A percentile compares a stretch with the other conserved stretches of the same genome.
Evolutionary conservation across 1,139 yeast species (phyloP).

Genomic region (Suhomyces guaymorum): DNA sequence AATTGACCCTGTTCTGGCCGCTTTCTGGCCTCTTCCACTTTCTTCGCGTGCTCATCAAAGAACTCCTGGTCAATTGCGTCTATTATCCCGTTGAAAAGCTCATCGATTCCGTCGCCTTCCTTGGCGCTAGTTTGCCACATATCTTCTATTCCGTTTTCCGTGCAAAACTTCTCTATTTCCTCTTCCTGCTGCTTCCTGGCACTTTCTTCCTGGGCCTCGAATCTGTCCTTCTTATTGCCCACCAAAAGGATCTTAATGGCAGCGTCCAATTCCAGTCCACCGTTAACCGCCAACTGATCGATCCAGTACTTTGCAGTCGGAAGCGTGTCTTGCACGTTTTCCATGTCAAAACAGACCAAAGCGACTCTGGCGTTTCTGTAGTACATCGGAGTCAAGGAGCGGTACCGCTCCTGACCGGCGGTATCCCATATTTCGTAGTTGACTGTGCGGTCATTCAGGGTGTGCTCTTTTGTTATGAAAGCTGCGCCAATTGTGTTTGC

Average conservation of each 20-base stretch:
- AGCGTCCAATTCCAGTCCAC: conserved; percentile 19
- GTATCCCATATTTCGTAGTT: conserved; percentile 54
- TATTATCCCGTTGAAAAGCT: conserved; percentile 44
- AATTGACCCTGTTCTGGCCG: conserved; percentile 1
- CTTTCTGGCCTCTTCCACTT: conserved; percentile 1
- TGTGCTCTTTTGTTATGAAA: conserved; percentile 41
- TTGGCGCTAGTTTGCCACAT: conserved; percentile 49
- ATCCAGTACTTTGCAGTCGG: conserved; percentile 48
- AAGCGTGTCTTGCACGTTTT: conserved; percentile 35
- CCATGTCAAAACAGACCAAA: conserved; percentile 39
- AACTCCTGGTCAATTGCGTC: conserved; percentile 42
- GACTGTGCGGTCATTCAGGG: conserved; percentile 29
- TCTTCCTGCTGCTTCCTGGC: conserved; percentile 1
- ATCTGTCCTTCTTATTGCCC: conserved; percentile 19
- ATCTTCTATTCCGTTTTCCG: conserved; percentile 6
- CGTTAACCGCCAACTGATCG: conserved; percentile 38
- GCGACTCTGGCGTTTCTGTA: conserved; percentile 44
- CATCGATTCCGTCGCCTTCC: conserved; percentile 43
- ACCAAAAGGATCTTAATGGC: conserved; percentile 20
- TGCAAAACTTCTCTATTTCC: conserved; percentile 12
- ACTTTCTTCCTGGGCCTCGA: neutral
- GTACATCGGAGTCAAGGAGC: conserved; percentile 51
- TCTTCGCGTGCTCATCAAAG: conserved; percentile 12
- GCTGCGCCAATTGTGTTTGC: conserved; percentile 55
- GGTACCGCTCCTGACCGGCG: conserved; percentile 52